Evolutionary conservation across 1,284 basidiomycete species (phyloP), one percentile per base, ranked within the genome.

Genomic region (Blastosporella zonata): DNA sequence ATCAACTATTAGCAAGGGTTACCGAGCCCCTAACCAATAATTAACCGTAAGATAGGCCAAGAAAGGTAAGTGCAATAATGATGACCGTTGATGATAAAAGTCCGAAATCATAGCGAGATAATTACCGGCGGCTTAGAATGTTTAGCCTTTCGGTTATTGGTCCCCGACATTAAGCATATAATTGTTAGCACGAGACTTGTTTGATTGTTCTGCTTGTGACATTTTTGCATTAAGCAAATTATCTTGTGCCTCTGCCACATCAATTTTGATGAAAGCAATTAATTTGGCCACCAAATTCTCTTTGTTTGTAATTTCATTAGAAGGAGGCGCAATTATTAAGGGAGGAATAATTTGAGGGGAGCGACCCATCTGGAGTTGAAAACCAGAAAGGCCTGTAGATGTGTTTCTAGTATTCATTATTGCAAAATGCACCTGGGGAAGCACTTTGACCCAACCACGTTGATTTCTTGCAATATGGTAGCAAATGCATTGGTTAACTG

Each of bases 61-160:
- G n/a, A n/a, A n/a, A 0, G 67, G 63, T 0, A 69, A 38, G 3
- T 60, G 48, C 0, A 67, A 52, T 0, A 53, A 62, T 2, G 36
- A 55, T 3, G 59, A 67, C 17, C 33, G 31, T 15, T 50, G 59
- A n/a, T n/a, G n/a, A n/a, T n/a, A n/a, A n/a, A n/a, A n/a, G n/a
- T n/a, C n/a, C n/a, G n/a, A n/a, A n/a, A n/a, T n/a, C n/a, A n/a
- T n/a, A n/a, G n/a, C n/a, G n/a, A n/a, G n/a, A n/a, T n/a, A n/a
- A n/a, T n/a, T n/a, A n/a, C n/a, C n/a, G n/a, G n/a, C n/a, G n/a
- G n/a, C n/a, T n/a, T n/a, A n/a, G n/a, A n/a, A n/a, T n/a, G n/a
- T n/a, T n/a, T n/a, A n/a, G n/a, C n/a, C n/a, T n/a, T n/a, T n/a
- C n/a, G n/a, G n/a, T n/a, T 49, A 0, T 48, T 25, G 23, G 22